Base-by-base conservation (phyloP, 352 stramenopile species). In the Blastocystis sp. region DNA sequence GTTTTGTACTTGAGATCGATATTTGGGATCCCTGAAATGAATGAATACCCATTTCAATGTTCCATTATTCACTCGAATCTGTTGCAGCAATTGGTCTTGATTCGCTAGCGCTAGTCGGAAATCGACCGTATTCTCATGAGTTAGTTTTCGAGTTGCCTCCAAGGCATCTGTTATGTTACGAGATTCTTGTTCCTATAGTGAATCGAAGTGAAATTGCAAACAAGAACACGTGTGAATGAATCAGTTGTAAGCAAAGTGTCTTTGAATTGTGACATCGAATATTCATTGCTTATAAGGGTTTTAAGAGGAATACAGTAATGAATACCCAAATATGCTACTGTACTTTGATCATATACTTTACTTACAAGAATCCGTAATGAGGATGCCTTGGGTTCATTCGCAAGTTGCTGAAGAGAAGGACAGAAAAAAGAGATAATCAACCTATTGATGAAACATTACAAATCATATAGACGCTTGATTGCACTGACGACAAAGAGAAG, bases 351-450 rank as follows among this genome's bases (percentile, higher is more conserved):
- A 35, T 66, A 53, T 11, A 22, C 17, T 9, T 24, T 35, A 19
- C 42, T 33, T 15, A 84, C 53, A 11, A 69, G 40, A 17, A 42
- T 30, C 17, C 13, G 13, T 27, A 84, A 27, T 19, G 51, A 53
- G 53, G 15, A 33, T 35, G 59, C 57, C 5, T 40, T n/a, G 6
- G 27, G 0, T 35, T 53, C 44, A 30, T 66, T 66, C 17, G 73
- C 51, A 19, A 48, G 24, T 30, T 64, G 22, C 17, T 84, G 48
- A 19, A 84, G 27, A 13, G 30, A 51, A 19, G 73, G 27, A 66
- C 48, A 66, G 73, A 84, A 84, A 57, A 68, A 68, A 13, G 73
- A 84, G 53, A 84, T 11, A 2, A 84, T 33, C 19, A 84, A 56
- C 7, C 73, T 84, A 30, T 27, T n/a, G 22, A 42, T 81, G n/a